These are phyloP conservation scores for Fulvia fulva DNA, from an alignment of 2,329 filamentous ascomycete species.

Conservation along the genomic window DNA sequence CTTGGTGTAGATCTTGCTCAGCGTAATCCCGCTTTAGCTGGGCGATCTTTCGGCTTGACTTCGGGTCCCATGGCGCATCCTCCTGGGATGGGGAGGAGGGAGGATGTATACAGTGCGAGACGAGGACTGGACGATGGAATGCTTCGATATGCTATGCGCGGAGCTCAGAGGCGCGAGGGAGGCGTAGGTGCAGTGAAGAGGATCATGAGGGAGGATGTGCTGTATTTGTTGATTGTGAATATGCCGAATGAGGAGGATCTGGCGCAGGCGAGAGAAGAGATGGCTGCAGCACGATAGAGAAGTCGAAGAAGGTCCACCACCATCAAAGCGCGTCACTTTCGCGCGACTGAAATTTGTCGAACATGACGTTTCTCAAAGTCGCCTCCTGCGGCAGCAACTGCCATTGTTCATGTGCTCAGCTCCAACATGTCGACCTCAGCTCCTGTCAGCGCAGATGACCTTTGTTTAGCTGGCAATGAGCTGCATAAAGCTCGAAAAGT, in stretches of 20 bases:
- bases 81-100: neutral
- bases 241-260: slow-evolving; percentile 46
- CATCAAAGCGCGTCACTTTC: no score
- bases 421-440: no score
- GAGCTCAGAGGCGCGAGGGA: neutral
- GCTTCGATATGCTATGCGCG: no score
- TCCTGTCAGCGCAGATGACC: neutral
- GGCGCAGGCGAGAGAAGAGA: slow-evolving; percentile 23
- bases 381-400: no score
- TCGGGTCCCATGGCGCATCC: neutral
- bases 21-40: neutral
- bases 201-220: slow-evolving; percentile 37
- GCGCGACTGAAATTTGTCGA: no score
- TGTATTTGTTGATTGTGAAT: slow-evolving; percentile 52
- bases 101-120: neutral
- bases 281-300: slow-evolving; percentile 14
- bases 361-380: no score
- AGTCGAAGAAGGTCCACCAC: no score
- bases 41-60: neutral
- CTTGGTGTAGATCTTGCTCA: neutral
- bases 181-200: slow-evolving; percentile 6
- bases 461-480: slow-evolving; percentile 12
- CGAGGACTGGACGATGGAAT: neutral
- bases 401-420: no score
- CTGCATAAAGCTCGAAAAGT: slow-evolving; percentile 16